Conservation (phyloP, 495 filamentous ascomycete genomes). For the Lindgomyces ingoldianus region DNA sequence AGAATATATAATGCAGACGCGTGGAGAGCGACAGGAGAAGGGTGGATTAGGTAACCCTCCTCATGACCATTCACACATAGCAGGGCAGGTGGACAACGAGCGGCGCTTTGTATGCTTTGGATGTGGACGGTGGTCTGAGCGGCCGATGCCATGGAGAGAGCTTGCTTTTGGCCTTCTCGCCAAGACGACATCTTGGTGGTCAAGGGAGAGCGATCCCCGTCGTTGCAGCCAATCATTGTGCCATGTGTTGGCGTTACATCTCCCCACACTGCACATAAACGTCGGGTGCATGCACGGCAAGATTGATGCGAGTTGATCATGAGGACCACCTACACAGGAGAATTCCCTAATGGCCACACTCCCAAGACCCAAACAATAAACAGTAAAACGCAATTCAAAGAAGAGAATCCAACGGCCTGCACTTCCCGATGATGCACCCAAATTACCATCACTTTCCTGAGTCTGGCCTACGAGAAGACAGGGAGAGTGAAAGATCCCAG, state of each 20-base stretch:
- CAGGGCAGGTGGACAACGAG: neutral
- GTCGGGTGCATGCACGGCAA: neutral
- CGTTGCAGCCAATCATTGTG: neutral
- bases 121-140: neutral
- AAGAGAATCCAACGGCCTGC: too few relatives aligned
- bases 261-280: neutral
- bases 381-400: too few relatives aligned
- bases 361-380: too few relatives aligned
- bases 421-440: too few relatives aligned
- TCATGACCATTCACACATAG: neutral
- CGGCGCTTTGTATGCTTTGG: constrained; percentile 6
- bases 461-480: too few relatives aligned
- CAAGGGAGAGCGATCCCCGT: neutral
- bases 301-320: neutral
- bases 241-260: neutral
- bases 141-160: neutral
- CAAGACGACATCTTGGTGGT: too few relatives aligned
- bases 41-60: neutral
- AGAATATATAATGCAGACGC: neutral
- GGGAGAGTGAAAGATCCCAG: too few relatives aligned
- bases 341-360: too few relatives aligned
- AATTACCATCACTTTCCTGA: too few relatives aligned
- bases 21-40: neutral
- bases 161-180: too few relatives aligned
- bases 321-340: neutral